These are phyloP conservation scores for Pythium brachiatum DNA, from an alignment of 352 stramenopile species.

Conservation along the genomic window DNA sequence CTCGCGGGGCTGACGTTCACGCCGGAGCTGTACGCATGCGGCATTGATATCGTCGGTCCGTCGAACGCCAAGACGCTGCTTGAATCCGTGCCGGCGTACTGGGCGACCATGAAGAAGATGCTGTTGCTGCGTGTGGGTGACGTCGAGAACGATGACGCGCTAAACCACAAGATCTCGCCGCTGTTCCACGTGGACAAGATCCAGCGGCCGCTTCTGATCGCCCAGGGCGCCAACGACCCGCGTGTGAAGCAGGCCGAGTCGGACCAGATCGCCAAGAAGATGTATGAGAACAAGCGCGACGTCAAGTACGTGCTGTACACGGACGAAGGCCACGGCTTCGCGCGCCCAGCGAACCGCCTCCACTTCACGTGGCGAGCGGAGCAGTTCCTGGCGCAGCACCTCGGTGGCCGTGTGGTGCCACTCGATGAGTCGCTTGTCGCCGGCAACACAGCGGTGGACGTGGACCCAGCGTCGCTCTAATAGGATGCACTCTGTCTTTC, in stretches of 20 bases:
- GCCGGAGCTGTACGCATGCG: constrained; percentile 73
- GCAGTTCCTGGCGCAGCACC: constrained; percentile 32
- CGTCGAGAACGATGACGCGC: constrained; percentile 35
- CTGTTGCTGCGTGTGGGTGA: constrained; percentile 39
- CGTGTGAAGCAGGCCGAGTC: constrained; percentile 68
- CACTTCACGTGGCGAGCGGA: constrained; percentile 55
- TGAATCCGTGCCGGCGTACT: constrained; percentile 41
- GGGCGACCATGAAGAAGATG: constrained; percentile 39
- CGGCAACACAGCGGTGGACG: constrained; percentile 32
- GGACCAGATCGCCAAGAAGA: constrained; percentile 71
- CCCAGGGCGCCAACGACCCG: constrained; percentile 78
- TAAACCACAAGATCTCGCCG: constrained; percentile 51
- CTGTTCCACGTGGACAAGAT: constrained; percentile 78
- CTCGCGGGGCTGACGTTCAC: constrained; percentile 73
- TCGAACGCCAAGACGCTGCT: constrained; percentile 48
- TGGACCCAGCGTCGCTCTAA: constrained; percentile 33
- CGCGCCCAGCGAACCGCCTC: constrained; percentile 59
- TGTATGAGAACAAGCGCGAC: constrained; percentile 61
- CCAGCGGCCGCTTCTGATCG: constrained; percentile 71
- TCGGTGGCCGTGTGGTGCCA: constrained; percentile 29
- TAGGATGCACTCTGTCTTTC: background rate
- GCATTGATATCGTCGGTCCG: constrained; percentile 69
- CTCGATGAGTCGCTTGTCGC: constrained; percentile 26
- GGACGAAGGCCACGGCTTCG: constrained; percentile 81
- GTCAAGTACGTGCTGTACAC: constrained; percentile 82